Base-by-base conservation (phyloP, 352 stramenopile species). In the Globisporangium ultimum region DNA sequence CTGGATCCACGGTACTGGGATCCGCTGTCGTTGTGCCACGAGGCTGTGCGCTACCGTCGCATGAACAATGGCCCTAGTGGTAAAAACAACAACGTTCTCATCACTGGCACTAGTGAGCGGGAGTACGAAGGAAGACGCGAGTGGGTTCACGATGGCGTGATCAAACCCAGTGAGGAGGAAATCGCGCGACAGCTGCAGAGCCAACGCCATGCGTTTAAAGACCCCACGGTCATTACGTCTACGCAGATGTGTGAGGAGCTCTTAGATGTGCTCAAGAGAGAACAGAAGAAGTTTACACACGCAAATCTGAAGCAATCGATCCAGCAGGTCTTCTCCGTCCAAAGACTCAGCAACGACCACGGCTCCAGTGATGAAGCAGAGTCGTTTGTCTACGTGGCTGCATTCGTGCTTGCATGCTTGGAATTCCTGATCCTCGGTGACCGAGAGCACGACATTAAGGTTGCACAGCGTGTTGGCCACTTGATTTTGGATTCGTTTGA, bases 1-100 rank as follows among this genome's bases (percentile, higher is more conserved):
- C 61, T 91, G 28, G 73, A 87, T 54, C 65, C 68, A 3, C 72
- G 70, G n/a, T 76, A 68, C 49, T 91, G 78, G 78, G 76, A 88
- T 49, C 76, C 78, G 36, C 62, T 66, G 6, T 75, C 78, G 43
- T 51, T 86, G 32, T 81, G 70, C 40, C 70, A 70, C 43, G 74
- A 83, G 20, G 67, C 76, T 20, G 79, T 85, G 49, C 78, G 74
- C 12, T 88, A 73, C 56, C 69, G 66, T 22, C 74, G 76, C 13
- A 76, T 66, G 1, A 70, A 66, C 45, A 66, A 59, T 28, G 50
- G 63, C 28, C 41, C 64, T 24, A 71, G 74, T 17, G 53, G 64
- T 9, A 24, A 51, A 4, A 15, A 13, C 28, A n/a, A 10, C 28
- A 36, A 36, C 8, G 8, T 36, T 5, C 8, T 36, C 1, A 10